Evolutionary conservation across 306 rosid genomes (phyloP), one percentile per base, ranked within the genome.

Genomic region (Leucaena leucocephala): DNA sequence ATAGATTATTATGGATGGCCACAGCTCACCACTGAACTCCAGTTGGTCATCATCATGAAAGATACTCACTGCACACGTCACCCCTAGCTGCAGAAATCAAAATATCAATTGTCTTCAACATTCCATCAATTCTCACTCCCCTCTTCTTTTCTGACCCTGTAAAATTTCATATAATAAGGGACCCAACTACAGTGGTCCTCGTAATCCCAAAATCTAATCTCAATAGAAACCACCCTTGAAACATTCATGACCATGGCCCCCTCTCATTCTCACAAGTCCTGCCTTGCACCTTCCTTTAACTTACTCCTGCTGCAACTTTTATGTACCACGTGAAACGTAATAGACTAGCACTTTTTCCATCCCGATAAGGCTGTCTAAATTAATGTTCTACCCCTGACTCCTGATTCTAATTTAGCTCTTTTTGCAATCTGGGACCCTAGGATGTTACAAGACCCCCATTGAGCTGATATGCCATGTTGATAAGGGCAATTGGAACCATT

Each of bases 401-500:
- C 87, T 36, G 80, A 79, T 71, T 71, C 84, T 0, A 83, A 73
- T 86, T 81, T 93, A 87, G 82, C 62, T 83, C 91, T 84, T 86
- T 93, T 93, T 5, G 87, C 74, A 85, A 75, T 80, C 58, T 74
- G 88, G 71, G 52, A 8, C 76, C 71, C 83, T 17, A 82, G 6
- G 14, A 45, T 17, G 19, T 75, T 71, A 27, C 85, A 80, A 39
- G 80, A 54, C 1, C 66, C 73, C 80, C 88, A 82, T 16, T 81
- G 77, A 19, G 8, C 9, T 14, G 86, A 27, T 72, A 36, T 21
- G 16, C 87, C 93, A 64, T 93, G 97, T 61, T 77, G 79, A 79
- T 36, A 90, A 22, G 86, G 86, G 58, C 96, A 93, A 50, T 74
- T 72, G 3, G 54, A 62, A 42, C 96, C 97, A 14, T 87, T 89